Evolutionary conservation across 2,329 filamentous ascomycete genomes (phyloP).

Genomic region (Cercospora sp.): DNA sequence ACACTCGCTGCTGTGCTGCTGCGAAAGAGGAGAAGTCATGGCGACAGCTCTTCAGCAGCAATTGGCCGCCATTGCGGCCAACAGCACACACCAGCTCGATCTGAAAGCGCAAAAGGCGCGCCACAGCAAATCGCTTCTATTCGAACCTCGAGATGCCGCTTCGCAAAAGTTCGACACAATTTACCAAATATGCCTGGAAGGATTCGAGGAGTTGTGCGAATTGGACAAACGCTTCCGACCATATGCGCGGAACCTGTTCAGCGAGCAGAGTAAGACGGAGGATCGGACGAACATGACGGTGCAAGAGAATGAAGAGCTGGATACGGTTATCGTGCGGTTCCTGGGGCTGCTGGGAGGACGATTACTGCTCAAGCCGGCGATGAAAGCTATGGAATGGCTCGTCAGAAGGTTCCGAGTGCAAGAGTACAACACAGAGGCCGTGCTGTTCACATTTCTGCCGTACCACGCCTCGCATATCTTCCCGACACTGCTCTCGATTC

Average conservation of each 20-base stretch:
- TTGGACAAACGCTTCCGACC: constrained; percentile 76
- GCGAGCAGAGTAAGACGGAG: constrained; percentile 85
- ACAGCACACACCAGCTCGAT: constrained; percentile 86
- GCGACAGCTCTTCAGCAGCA: constrained; percentile 86
- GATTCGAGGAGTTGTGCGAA: constrained; percentile 86
- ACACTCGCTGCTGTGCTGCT: not conserved
- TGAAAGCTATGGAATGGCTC: constrained; percentile 94
- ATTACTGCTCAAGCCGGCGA: constrained; percentile 78
- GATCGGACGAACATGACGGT: constrained; percentile 83
- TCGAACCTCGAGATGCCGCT: constrained; percentile 79
- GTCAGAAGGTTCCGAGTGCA: constrained; percentile 90
- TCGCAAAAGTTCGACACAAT: constrained; percentile 88
- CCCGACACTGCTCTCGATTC: constrained; percentile 78
- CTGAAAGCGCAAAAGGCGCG: constrained; percentile 88
- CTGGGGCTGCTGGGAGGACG: constrained; percentile 75
- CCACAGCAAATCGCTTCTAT: constrained; percentile 93
- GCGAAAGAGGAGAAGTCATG: constrained; percentile 53
- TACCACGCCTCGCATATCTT: constrained; percentile 89
- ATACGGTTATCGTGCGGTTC: constrained; percentile 77
- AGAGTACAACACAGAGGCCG: constrained; percentile 77
- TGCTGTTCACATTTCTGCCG: constrained; percentile 85
- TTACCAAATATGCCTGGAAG: constrained; percentile 82
- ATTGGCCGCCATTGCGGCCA: constrained; percentile 86
- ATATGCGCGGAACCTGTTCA: constrained; percentile 81
- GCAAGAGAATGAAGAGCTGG: constrained; percentile 77